Evolutionary conservation across 495 filamentous ascomycete species (phyloP).

Genomic region (Aspergillus campestris): DNA sequence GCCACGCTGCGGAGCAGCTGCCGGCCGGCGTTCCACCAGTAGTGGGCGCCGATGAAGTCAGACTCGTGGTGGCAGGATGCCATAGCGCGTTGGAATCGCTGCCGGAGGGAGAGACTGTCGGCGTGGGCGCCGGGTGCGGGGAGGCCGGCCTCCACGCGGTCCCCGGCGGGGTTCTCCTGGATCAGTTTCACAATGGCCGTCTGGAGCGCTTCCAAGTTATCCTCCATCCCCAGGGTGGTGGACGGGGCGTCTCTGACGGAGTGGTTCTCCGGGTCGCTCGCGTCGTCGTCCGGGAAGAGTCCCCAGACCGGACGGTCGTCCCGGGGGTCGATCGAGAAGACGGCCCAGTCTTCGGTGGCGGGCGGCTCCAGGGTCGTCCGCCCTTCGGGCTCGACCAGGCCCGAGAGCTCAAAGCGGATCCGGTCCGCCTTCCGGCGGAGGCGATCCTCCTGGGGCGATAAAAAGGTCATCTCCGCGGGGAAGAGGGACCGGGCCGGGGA

Average conservation of each 20-base stretch:
- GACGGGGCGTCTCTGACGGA: conserved; percentile 50
- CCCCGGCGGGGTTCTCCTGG: conserved; percentile 61
- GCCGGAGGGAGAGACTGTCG: conserved; percentile 21
- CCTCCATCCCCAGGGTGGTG: conserved; percentile 61
- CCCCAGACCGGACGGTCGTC: conserved; percentile 59
- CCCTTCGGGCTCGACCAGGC: conserved; percentile 26
- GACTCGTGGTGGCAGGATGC: conserved; percentile 27
- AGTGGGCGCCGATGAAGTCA: conserved; percentile 40
- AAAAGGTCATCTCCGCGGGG: conserved; percentile 21
- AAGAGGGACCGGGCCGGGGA: conserved; percentile 19
- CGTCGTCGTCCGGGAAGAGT: conserved; percentile 41
- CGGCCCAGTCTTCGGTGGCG: conserved; percentile 38
- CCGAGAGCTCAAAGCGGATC: conserved; percentile 38
- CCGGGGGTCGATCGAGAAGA: conserved; percentile 68
- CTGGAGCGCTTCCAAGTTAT: conserved; percentile 76
- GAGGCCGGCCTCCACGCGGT: conserved; percentile 13
- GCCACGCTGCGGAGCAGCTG: conserved; percentile 25
- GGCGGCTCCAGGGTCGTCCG: conserved; percentile 30
- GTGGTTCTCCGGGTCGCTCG: conserved; percentile 8
- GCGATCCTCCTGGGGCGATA: conserved; percentile 15
- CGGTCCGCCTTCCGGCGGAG: conserved; percentile 29
- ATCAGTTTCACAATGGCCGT: conserved; percentile 75
- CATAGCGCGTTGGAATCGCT: conserved; percentile 36
- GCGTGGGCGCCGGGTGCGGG: background rate
- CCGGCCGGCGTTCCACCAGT: conserved; percentile 41